Conservation (phyloP, 1,284 basidiomycete genomes). For the Ganoderma sinense region DNA sequence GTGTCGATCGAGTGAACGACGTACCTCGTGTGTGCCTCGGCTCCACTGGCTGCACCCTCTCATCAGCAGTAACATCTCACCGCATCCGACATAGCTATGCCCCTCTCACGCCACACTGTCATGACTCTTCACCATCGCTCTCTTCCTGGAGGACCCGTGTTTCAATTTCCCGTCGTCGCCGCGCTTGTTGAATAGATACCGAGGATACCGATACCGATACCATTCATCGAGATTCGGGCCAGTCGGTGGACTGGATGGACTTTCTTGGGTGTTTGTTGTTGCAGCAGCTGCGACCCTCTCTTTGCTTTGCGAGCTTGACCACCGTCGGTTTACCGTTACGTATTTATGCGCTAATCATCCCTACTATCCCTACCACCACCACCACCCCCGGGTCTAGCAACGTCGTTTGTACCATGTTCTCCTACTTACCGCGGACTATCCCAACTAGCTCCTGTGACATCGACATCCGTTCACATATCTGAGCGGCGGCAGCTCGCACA, state of each 20-base stretch:
- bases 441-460: not conserved
- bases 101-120: not conserved
- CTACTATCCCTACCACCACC: not conserved
- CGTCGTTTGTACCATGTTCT: conserved; percentile 22
- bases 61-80: not conserved
- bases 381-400: not conserved
- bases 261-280: conserved; percentile 1
- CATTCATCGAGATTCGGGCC: not conserved
- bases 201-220: conserved; percentile 1
- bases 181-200: conserved; percentile 5
- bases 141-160: not conserved
- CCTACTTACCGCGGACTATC: conserved; percentile 15
- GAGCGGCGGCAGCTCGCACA: not conserved
- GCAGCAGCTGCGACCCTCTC: not conserved
- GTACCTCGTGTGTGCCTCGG: not conserved
- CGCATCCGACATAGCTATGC: conserved; percentile 6
- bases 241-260: not conserved
- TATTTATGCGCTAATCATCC: conserved; percentile 31
- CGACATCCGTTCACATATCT: conserved; percentile 5
- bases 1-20: conserved; percentile 57
- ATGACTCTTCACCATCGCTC: not conserved
- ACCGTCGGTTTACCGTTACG: conserved; percentile 20
- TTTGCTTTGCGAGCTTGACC: not conserved
- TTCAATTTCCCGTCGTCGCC: not conserved
- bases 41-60: not conserved